A percentile compares a stretch with the other conserved stretches of the same genome.
Evolutionary conservation across 208 protist species (phyloP).

Genomic region (Leishmania amazonensis): DNA sequence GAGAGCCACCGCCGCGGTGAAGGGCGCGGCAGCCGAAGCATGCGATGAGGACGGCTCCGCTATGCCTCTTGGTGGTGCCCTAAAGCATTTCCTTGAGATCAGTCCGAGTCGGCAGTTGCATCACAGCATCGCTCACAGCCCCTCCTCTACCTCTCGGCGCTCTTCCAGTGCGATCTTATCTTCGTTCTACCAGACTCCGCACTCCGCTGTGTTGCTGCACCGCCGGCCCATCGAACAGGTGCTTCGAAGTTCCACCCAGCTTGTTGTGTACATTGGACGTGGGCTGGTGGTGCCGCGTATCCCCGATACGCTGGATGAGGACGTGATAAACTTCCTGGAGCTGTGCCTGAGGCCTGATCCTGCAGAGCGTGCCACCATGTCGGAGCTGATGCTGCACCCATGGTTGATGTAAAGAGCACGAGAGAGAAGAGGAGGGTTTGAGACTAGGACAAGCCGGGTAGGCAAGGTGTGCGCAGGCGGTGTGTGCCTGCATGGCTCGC

Average conservation of each 20-base stretch:
- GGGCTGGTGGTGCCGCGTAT: conserved; percentile 43
- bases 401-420: conserved; percentile 45
- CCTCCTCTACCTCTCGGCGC: neutral
- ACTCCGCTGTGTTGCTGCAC: neutral
- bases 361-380: conserved; percentile 34
- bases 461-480: neutral
- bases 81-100: neutral
- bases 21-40: neutral
- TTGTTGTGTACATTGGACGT: conserved; percentile 41
- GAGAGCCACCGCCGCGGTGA: neutral
- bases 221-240: conserved; percentile 27
- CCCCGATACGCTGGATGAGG: conserved; percentile 45
- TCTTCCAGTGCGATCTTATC: neutral
- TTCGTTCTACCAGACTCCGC: neutral
- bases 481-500: neutral
- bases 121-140: neutral
- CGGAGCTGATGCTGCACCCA: conserved; percentile 47
- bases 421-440: neutral
- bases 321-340: conserved; percentile 43
- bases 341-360: conserved; percentile 48
- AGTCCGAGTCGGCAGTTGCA: neutral
- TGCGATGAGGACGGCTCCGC: neutral
- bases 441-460: neutral
- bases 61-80: neutral
- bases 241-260: conserved; percentile 32